Conservation (phyloP, 2,329 filamentous ascomycete species). For the Chrysosporium keratinophilum region DNA sequence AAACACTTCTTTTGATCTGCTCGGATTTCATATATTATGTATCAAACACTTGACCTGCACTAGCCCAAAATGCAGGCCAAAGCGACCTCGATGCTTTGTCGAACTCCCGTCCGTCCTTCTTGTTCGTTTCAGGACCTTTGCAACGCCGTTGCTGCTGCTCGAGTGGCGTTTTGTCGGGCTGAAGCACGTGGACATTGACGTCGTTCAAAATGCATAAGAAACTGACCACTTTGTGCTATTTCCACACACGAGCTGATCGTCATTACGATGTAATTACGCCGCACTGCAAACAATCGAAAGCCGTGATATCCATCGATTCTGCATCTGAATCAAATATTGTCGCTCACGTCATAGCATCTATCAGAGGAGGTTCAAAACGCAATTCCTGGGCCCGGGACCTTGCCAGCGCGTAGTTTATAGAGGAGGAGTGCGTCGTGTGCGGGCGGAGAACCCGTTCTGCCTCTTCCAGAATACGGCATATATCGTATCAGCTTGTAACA, state of each 20-base stretch:
- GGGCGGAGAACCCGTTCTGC: background rate
- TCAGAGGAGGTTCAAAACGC: too few relatives aligned
- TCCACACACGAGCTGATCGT: background rate
- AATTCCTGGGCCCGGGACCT: too few relatives aligned
- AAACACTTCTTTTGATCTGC: background rate
- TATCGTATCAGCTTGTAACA: conserved; percentile 4
- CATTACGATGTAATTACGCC: background rate
- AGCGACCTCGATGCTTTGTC: background rate
- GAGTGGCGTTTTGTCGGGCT: conserved; percentile 12
- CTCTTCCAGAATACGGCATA: background rate
- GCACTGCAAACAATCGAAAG: background rate
- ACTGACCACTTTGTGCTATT: background rate
- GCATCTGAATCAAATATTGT: too few relatives aligned
- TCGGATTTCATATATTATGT: background rate
- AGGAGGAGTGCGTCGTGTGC: background rate
- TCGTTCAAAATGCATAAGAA: background rate
- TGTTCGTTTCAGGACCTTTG: background rate
- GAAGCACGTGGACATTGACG: conserved; percentile 13
- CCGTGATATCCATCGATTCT: background rate
- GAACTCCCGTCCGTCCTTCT: background rate
- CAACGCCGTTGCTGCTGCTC: conserved; percentile 1
- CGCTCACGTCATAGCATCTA: too few relatives aligned
- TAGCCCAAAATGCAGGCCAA: background rate
- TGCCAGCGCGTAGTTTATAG: background rate
- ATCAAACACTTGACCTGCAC: background rate